Percentiles rank a stretch among this genome's conserved stretches.
Evolutionary conservation across 257 asterid genomes (phyloP).

Genomic region (Capsicum baccatum): DNA sequence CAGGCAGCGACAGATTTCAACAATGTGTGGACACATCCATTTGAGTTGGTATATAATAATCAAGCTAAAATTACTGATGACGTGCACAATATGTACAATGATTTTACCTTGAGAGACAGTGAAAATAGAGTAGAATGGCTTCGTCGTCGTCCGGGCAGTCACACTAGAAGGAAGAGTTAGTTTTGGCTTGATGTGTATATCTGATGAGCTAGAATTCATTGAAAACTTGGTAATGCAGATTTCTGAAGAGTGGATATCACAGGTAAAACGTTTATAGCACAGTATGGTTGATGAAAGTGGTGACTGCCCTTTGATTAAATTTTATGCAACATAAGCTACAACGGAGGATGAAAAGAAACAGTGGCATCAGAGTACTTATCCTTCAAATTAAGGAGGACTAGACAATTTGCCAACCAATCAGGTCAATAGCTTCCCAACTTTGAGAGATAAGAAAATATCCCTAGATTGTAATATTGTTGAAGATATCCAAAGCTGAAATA

Average conservation of each 20-base stretch:
- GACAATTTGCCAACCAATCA: conserved; percentile 68
- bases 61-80: conserved; percentile 58
- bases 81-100: conserved; percentile 50
- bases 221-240: conserved; percentile 7
- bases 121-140: neutral
- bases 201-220: neutral
- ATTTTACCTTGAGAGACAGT: conserved; percentile 50
- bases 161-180: conserved; percentile 10
- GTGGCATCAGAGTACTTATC: neutral
- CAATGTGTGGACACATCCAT: conserved; percentile 29
- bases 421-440: conserved; percentile 61
- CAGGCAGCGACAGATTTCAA: too few relatives aligned
- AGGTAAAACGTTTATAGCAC: neutral
- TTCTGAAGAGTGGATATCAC: neutral
- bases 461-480: conserved; percentile 59
- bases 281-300: too few relatives aligned
- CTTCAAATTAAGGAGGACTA: conserved; percentile 29
- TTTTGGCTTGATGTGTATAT: neutral
- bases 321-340: neutral
- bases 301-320: neutral
- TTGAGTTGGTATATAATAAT: conserved; percentile 59
- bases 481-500: conserved; percentile 62
- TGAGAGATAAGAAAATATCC: conserved; percentile 74
- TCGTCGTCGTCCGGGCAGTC: neutral
- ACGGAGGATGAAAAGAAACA: neutral